phyloP scores from a whole-genome alignment of 2,329 filamentous ascomycete genomes.

The Aspergillus japonicus region DNA sequence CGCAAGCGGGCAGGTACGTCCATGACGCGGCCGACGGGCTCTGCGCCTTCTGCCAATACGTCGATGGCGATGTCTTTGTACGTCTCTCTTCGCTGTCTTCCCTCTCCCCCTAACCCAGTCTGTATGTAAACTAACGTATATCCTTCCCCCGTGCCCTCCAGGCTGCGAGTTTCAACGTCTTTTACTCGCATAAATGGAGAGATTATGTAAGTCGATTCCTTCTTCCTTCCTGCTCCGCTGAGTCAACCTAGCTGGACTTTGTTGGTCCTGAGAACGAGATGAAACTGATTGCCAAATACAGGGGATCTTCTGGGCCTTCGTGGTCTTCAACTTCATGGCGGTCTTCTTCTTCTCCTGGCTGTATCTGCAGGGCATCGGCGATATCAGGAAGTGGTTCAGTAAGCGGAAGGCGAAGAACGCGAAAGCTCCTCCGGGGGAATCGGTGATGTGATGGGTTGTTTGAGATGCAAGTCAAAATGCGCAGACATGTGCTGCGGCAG shows the following conservation, averaged over 20 bases:
- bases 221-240: neutral
- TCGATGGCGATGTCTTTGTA: conserved; percentile 61
- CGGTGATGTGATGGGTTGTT: neutral
- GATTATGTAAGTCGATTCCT: conserved; percentile 51
- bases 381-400: conserved; percentile 35
- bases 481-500: no score
- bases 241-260: no score
- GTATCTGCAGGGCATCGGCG: conserved; percentile 46
- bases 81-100: conserved; percentile 11
- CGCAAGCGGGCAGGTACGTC: conserved; percentile 61
- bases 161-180: conserved; percentile 57
- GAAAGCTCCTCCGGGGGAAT: conserved; percentile 9
- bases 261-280: neutral
- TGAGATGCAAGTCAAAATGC: neutral
- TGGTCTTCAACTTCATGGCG: conserved; percentile 61
- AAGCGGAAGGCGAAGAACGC: conserved; percentile 24
- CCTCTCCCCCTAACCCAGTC: neutral
- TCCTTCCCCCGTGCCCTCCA: conserved; percentile 8
- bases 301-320: conserved; percentile 63
- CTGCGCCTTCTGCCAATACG: conserved; percentile 66
- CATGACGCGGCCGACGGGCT: conserved; percentile 53
- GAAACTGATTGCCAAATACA: conserved; percentile 11
- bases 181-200: conserved; percentile 62
- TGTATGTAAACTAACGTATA: neutral
- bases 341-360: conserved; percentile 57